A percentile compares a stretch with the other conserved stretches of the same genome.
phyloP scores from a whole-genome alignment of 164 flowering plant genomes.

The Berberis thunbergii region DNA sequence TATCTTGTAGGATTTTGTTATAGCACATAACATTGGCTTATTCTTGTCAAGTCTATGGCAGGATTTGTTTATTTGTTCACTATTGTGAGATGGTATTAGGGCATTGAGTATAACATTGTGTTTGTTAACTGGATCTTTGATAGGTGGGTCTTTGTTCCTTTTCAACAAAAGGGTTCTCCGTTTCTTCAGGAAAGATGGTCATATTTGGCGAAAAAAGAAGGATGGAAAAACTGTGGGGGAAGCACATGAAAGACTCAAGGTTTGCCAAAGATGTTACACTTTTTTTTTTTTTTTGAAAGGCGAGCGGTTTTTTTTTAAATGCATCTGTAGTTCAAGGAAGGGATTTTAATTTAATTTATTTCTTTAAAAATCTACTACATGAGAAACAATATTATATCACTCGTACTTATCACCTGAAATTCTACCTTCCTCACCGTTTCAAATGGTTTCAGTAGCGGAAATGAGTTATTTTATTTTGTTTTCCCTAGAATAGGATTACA shows the following conservation, averaged over 20 bases:
- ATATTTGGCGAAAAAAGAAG: constrained; percentile 85
- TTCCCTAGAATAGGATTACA: no score
- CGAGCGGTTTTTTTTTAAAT: no score
- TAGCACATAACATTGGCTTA: not conserved
- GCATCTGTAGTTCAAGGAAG: no score
- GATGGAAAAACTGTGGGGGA: constrained; percentile 89
- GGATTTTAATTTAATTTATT: no score
- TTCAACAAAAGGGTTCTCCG: constrained; percentile 85
- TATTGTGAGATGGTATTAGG: not conserved
- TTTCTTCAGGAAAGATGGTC: constrained; percentile 85
- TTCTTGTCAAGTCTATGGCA: not conserved
- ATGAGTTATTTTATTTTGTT: no score
- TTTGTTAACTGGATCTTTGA: constrained; percentile 8
- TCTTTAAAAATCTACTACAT: no score
- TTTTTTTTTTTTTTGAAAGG: not conserved
- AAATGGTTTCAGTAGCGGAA: no score
- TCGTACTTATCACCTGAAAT: no score
- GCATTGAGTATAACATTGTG: not conserved
- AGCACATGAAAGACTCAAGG: constrained; percentile 97
- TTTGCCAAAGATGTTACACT: constrained; percentile 12
- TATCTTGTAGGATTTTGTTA: not conserved
- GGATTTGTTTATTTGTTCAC: not conserved
- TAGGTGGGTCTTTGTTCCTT: constrained; percentile 95
- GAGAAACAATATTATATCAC: no score
- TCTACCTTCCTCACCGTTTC: no score